Conservation (phyloP, 768 basidiomycete species). For the Zangia roseola region DNA sequence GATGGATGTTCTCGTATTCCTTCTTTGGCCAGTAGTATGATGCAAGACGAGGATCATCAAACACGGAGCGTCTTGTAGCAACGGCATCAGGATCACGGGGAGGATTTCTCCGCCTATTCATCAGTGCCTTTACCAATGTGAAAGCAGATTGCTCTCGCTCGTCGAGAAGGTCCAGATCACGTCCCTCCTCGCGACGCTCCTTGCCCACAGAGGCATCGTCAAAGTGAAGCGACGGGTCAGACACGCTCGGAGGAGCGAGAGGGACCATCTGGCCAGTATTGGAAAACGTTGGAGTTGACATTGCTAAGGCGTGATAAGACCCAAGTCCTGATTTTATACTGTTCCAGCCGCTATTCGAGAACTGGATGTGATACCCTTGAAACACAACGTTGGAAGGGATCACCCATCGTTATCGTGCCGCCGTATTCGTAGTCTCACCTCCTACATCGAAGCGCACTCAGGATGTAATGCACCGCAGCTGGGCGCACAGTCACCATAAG, state of each 20-base stretch:
- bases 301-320: background rate
- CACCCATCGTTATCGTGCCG: too few species aligned
- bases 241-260: background rate
- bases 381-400: too few species aligned
- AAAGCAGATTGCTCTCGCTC: background rate
- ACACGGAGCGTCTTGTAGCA: too few species aligned
- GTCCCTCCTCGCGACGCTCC: background rate
- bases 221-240: background rate
- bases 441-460: too few species aligned
- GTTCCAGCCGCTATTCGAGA: too few species aligned
- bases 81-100: conserved; percentile 32
- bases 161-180: conserved; percentile 1
- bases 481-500: too few species aligned
- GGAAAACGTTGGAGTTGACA: background rate
- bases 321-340: background rate
- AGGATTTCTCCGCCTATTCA: background rate
- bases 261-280: background rate
- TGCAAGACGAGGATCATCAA: conserved; percentile 47
- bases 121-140: background rate
- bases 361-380: too few species aligned
- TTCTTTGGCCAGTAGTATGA: conserved; percentile 46
- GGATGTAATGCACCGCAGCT: too few species aligned
- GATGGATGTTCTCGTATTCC: conserved; percentile 53
- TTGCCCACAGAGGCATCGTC: background rate
- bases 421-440: too few species aligned